These are phyloP conservation scores for Pelargonium cotyledonis DNA, from an alignment of 441 rosid species.

Conservation along the genomic window DNA sequence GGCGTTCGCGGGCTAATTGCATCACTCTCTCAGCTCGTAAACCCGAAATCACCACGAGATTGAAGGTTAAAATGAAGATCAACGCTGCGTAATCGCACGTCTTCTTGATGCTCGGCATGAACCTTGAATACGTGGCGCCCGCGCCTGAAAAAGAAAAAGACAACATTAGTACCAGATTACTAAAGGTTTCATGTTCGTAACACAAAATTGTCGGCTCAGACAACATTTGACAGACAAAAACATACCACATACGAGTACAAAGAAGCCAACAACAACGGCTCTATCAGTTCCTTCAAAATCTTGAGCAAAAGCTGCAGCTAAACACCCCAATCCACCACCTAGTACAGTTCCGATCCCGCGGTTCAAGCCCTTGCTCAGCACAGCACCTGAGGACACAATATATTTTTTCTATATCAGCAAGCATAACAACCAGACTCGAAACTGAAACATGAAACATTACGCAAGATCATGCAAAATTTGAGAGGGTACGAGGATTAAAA, in stretches of 20 bases:
- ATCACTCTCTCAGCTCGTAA: slow-evolving; percentile 35
- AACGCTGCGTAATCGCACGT: slow-evolving; percentile 61
- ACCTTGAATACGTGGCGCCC: slow-evolving; percentile 49
- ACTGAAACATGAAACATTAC: too few relatives aligned
- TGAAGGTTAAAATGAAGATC: slow-evolving; percentile 79
- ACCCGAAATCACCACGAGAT: slow-evolving; percentile 59
- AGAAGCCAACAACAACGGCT: slow-evolving; percentile 39
- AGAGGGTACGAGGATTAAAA: too few relatives aligned
- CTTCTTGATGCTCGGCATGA: slow-evolving; percentile 46
- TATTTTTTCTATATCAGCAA: too few relatives aligned
- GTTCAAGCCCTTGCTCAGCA: slow-evolving; percentile 68
- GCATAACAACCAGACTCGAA: not conserved
- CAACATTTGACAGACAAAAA: not conserved
- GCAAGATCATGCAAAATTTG: too few relatives aligned
- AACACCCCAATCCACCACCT: slow-evolving; percentile 68
- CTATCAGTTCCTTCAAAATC: slow-evolving; percentile 40
- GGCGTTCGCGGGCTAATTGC: slow-evolving; percentile 47
- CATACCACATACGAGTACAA: slow-evolving; percentile 59
- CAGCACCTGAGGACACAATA: slow-evolving; percentile 45
- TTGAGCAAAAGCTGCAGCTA: slow-evolving; percentile 46
- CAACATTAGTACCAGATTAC: too few relatives aligned
- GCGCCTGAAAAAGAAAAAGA: slow-evolving; percentile 34
- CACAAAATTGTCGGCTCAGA: slow-evolving; percentile 22
- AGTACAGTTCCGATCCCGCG: slow-evolving; percentile 67
- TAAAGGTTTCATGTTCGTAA: not conserved